phyloP scores from a whole-genome alignment of 257 asterid species.

The Handroanthus guayacan region DNA sequence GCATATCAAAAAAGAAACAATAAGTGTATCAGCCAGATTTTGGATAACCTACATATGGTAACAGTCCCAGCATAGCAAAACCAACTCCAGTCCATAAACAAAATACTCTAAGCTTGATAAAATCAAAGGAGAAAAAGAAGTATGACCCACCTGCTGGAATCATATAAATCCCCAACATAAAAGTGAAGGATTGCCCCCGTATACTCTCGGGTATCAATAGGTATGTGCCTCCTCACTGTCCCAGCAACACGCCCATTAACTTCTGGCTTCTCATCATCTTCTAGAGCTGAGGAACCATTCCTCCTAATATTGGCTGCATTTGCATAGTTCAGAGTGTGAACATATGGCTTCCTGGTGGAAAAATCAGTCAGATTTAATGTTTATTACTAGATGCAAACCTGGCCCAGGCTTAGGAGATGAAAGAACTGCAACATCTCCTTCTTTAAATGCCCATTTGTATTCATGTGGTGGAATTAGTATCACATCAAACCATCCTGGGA shows the following conservation, averaged over 20 bases:
- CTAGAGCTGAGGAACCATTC: slow-evolving; percentile 55
- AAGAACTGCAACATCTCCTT: slow-evolving; percentile 98
- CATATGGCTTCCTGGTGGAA: slow-evolving; percentile 26
- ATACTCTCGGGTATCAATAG: slow-evolving; percentile 89
- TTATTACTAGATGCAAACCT: slow-evolving; percentile 50
- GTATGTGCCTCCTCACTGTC: slow-evolving; percentile 90
- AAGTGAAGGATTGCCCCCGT: slow-evolving; percentile 93
- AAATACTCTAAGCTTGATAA: slow-evolving; percentile 15
- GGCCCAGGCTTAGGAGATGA: slow-evolving; percentile 93
- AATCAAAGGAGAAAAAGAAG: slow-evolving; percentile 18
- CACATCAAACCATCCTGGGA: slow-evolving; percentile 96
- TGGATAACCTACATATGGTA: slow-evolving; percentile 13
- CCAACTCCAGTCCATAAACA: slow-evolving; percentile 4
- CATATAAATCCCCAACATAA: slow-evolving; percentile 87
- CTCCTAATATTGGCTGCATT: slow-evolving; percentile 73
- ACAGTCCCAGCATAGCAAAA: background rate
- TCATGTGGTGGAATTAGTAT: slow-evolving; percentile 74
- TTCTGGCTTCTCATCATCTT: slow-evolving; percentile 78
- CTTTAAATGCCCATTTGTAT: slow-evolving; percentile 91
- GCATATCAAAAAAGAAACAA: slow-evolving; percentile 26
- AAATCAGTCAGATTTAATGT: slow-evolving; percentile 27
- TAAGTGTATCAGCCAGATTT: slow-evolving; percentile 33
- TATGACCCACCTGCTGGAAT: slow-evolving; percentile 68
- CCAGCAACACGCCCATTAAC: slow-evolving; percentile 93
- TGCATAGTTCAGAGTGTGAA: slow-evolving; percentile 17